phyloP scores from a whole-genome alignment of 108 stramenopile species.

The Skeletonema marinoi region DNA sequence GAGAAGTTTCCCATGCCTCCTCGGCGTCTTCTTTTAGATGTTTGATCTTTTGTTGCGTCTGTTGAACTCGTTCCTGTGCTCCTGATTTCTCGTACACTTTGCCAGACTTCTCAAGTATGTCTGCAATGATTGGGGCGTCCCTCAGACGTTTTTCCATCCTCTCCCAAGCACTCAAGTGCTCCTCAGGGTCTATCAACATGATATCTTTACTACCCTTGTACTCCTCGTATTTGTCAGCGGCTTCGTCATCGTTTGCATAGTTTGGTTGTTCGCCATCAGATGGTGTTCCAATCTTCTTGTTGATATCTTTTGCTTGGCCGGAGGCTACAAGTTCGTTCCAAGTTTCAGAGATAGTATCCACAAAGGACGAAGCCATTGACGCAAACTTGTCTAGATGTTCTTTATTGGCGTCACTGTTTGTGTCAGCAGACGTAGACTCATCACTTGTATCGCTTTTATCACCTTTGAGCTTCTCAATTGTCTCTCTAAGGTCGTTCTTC shows the following conservation, averaged over 20 bases:
- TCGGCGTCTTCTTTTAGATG: slow-evolving; percentile 84
- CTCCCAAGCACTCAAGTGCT: slow-evolving; percentile 92
- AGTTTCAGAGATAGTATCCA: slow-evolving; percentile 60
- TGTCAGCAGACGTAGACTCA: slow-evolving; percentile 1
- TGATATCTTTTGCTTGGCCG: slow-evolving; percentile 75
- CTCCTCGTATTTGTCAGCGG: slow-evolving; percentile 65
- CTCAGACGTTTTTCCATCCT: slow-evolving; percentile 88
- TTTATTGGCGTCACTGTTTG: slow-evolving; percentile 1
- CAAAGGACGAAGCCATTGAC: slow-evolving; percentile 35
- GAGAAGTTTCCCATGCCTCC: slow-evolving; percentile 98
- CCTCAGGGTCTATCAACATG: slow-evolving; percentile 93
- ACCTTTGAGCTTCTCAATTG: slow-evolving; percentile 40
- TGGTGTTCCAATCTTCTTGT: slow-evolving; percentile 79
- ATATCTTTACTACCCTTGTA: slow-evolving; percentile 82
- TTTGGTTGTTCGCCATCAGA: slow-evolving; percentile 36
- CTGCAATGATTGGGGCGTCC: slow-evolving; percentile 92
- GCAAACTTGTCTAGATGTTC: slow-evolving; percentile 26
- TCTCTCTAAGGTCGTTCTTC: slow-evolving; percentile 48
- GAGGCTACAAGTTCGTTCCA: slow-evolving; percentile 85
- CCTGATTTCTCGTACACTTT: slow-evolving; percentile 78
- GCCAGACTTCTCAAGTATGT: slow-evolving; percentile 64
- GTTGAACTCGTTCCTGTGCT: slow-evolving; percentile 53
- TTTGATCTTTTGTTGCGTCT: slow-evolving; percentile 69
- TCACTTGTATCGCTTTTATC: not conserved
- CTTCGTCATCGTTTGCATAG: slow-evolving; percentile 59